These are phyloP conservation scores for Plantago elongata DNA, from an alignment of 257 asterid species.

Conservation along the genomic window DNA sequence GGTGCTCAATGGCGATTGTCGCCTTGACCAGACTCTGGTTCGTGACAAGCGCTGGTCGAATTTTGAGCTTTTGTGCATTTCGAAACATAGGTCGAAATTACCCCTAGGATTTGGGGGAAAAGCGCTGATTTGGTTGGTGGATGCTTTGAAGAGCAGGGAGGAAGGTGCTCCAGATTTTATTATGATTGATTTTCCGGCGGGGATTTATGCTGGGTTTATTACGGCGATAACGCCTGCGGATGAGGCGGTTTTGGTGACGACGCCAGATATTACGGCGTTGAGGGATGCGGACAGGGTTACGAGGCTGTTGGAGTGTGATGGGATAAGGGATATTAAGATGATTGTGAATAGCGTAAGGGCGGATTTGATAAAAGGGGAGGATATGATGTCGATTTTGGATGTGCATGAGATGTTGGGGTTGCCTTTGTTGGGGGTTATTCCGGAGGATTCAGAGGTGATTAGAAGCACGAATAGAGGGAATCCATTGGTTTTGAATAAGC, in stretches of 20 bases:
- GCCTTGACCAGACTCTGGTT: slow-evolving; percentile 91
- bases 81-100: slow-evolving; percentile 84
- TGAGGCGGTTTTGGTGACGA: slow-evolving; percentile 88
- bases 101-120: slow-evolving; percentile 94
- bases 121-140: slow-evolving; percentile 87
- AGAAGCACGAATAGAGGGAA: slow-evolving; percentile 87
- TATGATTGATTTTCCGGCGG: slow-evolving; percentile 87
- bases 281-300: slow-evolving; percentile 93
- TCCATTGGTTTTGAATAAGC: slow-evolving; percentile 88
- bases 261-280: slow-evolving; percentile 87
- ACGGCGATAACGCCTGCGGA: slow-evolving; percentile 96
- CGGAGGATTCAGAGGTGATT: slow-evolving; percentile 89
- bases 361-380: slow-evolving; percentile 97
- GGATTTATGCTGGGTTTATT: slow-evolving; percentile 91
- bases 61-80: slow-evolving; percentile 84
- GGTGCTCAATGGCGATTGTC: slow-evolving; percentile 93
- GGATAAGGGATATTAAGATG: slow-evolving; percentile 94
- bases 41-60: slow-evolving; percentile 97
- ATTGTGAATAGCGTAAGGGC: slow-evolving; percentile 92
- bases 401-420: slow-evolving; percentile 94
- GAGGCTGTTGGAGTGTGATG: slow-evolving; percentile 87
- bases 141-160: slow-evolving; percentile 72
- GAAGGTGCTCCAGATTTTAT: slow-evolving; percentile 82
- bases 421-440: slow-evolving; percentile 86
- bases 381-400: slow-evolving; percentile 96